Base-by-base conservation (phyloP, 257 asterid genomes). In the Solanum sejunctum region DNA sequence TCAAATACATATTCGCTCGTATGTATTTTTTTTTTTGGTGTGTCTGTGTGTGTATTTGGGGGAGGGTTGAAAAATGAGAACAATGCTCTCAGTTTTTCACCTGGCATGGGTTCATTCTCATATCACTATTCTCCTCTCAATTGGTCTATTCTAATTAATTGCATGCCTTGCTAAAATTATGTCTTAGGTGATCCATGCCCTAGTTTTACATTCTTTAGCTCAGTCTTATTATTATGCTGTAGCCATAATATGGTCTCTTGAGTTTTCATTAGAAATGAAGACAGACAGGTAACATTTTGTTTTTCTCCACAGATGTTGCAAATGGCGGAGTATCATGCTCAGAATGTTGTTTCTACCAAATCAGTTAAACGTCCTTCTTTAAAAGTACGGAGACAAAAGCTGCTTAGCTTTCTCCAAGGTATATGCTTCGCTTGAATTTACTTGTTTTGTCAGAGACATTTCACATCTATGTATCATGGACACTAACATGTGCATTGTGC, bases 391-490 rank as follows among this genome's bases (percentile, higher is more conserved):
- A 91, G 90, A 90, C 97, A 95, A 91, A 95, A 93, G 88, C 88
- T 95, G 93, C 95, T 93, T 81, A 90, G 86, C 83, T 94, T 95
- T 86, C 92, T 95, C 57, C 95, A 92, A 95, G 99, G 99, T 95
- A 84, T n/a, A 36, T 85, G 83, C 85, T 89, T 84, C 67, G 71
- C 64, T 49, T 85, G 55, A 49, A 49, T 64, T 49, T 51, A 77
- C 52, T 64, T 80, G 64, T 8, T 47, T 56, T 86, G 73, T 36
- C 16, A 56, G 45, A 51, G 64, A 52, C 49, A 78, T 23, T 47
- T 61, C 45, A 45, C 81, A 47, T 73, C 41, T 73, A 73, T 8
- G 81, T 58, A 47, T 47, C 61, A 51, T 77, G 51, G 60, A 52
- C 12, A 49, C 82, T 75, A 51, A 75, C 47, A 77, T 77, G 45